phyloP scores from a whole-genome alignment of 164 flowering plant genomes.

The Cinnamomum micranthum region DNA sequence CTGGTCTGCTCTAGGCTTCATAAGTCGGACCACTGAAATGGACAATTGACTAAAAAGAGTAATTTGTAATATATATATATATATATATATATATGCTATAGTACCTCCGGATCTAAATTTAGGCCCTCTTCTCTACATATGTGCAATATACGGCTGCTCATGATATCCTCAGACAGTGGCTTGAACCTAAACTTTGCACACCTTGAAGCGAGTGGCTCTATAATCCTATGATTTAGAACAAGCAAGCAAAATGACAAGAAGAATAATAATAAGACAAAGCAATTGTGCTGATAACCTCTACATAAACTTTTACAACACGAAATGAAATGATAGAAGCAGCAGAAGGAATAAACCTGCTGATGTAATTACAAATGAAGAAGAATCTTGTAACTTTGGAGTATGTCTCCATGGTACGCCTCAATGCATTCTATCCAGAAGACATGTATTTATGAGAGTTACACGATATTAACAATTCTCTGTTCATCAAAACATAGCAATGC shows the following conservation, averaged over 20 bases:
- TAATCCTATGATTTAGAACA: slow-evolving; percentile 49
- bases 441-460: background rate
- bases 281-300: background rate
- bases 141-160: slow-evolving; percentile 68
- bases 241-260: background rate
- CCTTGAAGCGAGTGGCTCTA: slow-evolving; percentile 98
- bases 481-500: background rate
- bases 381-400: slow-evolving; percentile 96
- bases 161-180: slow-evolving; percentile 85
- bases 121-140: slow-evolving; percentile 85
- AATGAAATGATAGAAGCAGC: background rate
- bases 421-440: slow-evolving; percentile 62
- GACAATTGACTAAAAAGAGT: too few species aligned
- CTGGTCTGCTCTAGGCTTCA: too few species aligned
- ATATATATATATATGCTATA: background rate
- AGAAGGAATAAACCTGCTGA: slow-evolving; percentile 65
- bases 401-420: slow-evolving; percentile 97
- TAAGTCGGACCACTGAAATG: too few species aligned
- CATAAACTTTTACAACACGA: background rate
- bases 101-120: slow-evolving; percentile 73
- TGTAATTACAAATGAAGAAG: slow-evolving; percentile 92
- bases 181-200: slow-evolving; percentile 99
- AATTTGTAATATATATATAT: too few species aligned
- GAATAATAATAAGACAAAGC: background rate
- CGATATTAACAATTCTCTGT: background rate